Base-by-base conservation (phyloP, 768 basidiomycete species). In the Phaeotremella fagi region DNA sequence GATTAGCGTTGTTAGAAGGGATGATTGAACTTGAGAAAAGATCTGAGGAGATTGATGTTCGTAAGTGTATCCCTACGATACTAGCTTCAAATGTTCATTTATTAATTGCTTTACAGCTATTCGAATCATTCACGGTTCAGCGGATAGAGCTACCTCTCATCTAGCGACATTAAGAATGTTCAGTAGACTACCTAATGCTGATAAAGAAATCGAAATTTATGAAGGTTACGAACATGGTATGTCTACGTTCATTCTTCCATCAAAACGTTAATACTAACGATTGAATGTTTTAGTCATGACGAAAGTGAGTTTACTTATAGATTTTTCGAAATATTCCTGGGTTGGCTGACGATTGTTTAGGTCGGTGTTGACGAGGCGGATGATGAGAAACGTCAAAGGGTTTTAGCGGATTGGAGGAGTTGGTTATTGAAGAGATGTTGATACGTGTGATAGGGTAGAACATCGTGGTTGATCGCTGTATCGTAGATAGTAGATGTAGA, bases 161-260 rank as follows among this genome's bases (percentile, higher is more conserved):
- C 46, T 59, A 5, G 68, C 64, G 1, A 74, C 74, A 2, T 46
- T 73, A 22, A 61, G 61, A 18, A 62, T 76, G 29, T 72, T 66
- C 42, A 68, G 70, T 24, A 46, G 68, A 14, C 61, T 73, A 31
- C 61, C 60, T 15, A 59, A 66, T 41, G 57, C 57, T 31, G 75
- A 76, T 50, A 76, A 75, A 58, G 68, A 75, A 51, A 53, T 74
- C 37, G 58, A 72, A 50, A 67, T 76, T n/a, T 77, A 72, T 48
- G 74, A 75, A 16, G 75, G 73, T 1, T 76, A 74, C 48, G 75
- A 77, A 55, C 76, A 77, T 57, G 61, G 70, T 64, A 27, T 52
- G 69, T 57, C 15, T n/a, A 14, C 35, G n/a, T 16, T 4, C 7
- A 1, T 28, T 18, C 15, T 36, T 23, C 27, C 33, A 9, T 38